Conservation (phyloP, 331 rosid genomes). For the Saraca asoca region DNA sequence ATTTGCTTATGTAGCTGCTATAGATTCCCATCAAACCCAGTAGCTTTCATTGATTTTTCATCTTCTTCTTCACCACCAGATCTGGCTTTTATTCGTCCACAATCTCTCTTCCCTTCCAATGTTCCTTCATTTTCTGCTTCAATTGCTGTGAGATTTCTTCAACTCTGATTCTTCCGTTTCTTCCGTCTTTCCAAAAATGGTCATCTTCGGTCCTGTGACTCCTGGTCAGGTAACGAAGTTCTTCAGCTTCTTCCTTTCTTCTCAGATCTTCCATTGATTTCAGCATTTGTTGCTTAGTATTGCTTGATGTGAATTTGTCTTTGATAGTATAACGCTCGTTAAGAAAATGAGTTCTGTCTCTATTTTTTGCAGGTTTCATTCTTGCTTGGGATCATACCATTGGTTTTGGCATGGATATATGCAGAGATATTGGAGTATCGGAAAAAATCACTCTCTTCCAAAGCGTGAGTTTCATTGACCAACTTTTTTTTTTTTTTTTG, state of each 20-base stretch:
- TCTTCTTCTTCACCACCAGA: constrained; percentile 27
- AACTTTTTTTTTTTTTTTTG: constrained; percentile 7
- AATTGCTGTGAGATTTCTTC: constrained; percentile 26
- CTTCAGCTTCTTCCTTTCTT: constrained; percentile 18
- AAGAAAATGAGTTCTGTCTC: neutral
- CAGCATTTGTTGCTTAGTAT: neutral
- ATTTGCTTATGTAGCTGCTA: neutral
- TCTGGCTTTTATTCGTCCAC: constrained; percentile 38
- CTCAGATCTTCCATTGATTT: constrained; percentile 40
- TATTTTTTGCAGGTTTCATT: constrained; percentile 59
- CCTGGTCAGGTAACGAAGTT: constrained; percentile 64
- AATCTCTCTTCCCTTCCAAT: constrained; percentile 26
- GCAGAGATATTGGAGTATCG: constrained; percentile 78
- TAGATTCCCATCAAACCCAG: neutral
- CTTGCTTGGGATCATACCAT: constrained; percentile 67
- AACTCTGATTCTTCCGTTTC: constrained; percentile 24
- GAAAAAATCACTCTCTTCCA: constrained; percentile 55
- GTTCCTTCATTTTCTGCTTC: constrained; percentile 46
- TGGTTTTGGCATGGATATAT: constrained; percentile 71
- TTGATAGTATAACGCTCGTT: neutral
- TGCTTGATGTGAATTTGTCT: neutral
- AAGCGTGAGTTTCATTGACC: constrained; percentile 67
- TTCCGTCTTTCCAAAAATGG: constrained; percentile 41
- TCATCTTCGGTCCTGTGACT: constrained; percentile 59
- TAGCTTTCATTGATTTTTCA: neutral